Evolutionary conservation across 2,329 filamentous ascomycete genomes (phyloP), one percentile per base, ranked within the genome.

Genomic region (Aspergillus costaricaensis): DNA sequence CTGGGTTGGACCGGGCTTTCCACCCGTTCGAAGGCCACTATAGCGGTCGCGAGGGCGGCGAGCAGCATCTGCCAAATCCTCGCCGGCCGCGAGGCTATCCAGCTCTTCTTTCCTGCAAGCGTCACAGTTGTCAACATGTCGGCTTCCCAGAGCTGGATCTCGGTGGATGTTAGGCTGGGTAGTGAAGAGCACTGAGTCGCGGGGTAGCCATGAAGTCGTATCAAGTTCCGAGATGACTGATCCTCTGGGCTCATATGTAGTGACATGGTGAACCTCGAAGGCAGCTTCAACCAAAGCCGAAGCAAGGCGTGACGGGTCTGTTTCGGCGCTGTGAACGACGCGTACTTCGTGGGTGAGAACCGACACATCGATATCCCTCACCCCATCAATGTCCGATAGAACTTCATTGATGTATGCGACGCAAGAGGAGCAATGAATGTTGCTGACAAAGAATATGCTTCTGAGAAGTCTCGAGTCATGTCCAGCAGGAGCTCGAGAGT

Each of bases 41-140:
- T 27, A 17, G 5, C 10, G 19, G 19, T 44, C 38, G 8, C 23
- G 15, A 12, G 39, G 53, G 6, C 53, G 53, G 19, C 7, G 25
- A 27, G 47, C 60, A 27, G n/a, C 54, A 32, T 47, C 56, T 12
- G 48, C 60, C 57, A 66, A 58, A 21, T 62, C 52, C 17, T 61
- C 58, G 38, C 56, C 61, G 36, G 56, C 58, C 41, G 67, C 62
- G 32, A 60, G 43, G 15, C 65, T 70, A 49, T 68, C 67, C 39
- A 68, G 62, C 52, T 73, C 70, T 62, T 82, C 79, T 44, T 74
- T 76, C 59, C 76, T 76, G 70, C 82, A 85, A 27, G 78, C 77
- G 63, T 81, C 77, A 63, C 82, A 85, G 57, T 83, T 83, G 58
- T 80, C 76, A 43, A 84, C 71, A 64, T 85, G 72, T 32, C 63